These are phyloP conservation scores for Arthrobotrys pseudoclavata DNA, from an alignment of 2,329 filamentous ascomycete genomes.

Conservation along the genomic window DNA sequence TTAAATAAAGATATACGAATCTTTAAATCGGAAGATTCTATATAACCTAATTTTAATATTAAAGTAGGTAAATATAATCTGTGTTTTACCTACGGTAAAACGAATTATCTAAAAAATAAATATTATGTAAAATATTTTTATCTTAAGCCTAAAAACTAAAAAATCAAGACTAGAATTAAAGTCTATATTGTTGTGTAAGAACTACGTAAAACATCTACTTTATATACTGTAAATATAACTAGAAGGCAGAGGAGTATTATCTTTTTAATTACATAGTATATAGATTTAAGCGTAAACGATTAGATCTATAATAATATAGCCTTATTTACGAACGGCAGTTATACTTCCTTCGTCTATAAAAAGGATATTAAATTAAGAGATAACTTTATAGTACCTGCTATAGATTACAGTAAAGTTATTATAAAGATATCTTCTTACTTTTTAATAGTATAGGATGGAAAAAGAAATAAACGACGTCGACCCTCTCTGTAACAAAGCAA, in stretches of 20 bases:
- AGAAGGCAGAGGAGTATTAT: not conserved
- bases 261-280: not conserved
- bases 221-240: constrained; percentile 1
- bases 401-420: not conserved
- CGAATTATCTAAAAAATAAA: constrained; percentile 4
- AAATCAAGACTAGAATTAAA: constrained; percentile 12
- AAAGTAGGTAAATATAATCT: not conserved
- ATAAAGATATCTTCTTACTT: no score
- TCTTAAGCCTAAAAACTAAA: constrained; percentile 17
- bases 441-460: no score
- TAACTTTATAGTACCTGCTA: not conserved
- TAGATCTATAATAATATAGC: not conserved
- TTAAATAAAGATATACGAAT: not conserved
- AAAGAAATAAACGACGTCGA: no score
- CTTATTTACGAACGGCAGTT: no score
- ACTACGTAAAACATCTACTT: not conserved
- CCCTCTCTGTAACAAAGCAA: no score
- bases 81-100: not conserved
- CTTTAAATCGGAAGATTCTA: not conserved
- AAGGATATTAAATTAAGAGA: constrained; percentile 2
- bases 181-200: not conserved
- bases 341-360: not conserved
- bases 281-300: not conserved
- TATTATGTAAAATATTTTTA: no score
- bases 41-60: not conserved